Evolutionary conservation across 352 stramenopile species (phyloP).

Genomic region (Thraustotheca clavata): DNA sequence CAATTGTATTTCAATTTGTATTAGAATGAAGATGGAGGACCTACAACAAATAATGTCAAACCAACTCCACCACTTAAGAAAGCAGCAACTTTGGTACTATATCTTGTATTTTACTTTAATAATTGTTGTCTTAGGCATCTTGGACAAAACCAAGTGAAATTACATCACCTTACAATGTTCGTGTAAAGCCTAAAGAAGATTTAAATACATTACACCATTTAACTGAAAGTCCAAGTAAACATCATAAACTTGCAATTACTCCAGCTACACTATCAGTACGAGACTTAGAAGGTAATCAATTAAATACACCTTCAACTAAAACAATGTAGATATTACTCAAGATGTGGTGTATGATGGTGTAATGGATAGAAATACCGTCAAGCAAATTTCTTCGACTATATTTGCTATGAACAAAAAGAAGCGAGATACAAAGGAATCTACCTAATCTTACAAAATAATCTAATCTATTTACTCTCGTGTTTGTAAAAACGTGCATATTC

Average conservation of each 20-base stretch:
- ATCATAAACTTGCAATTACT: too few species aligned
- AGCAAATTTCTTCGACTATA: constrained; percentile 66
- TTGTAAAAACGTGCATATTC: constrained; percentile 49
- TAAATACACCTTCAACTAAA: constrained; percentile 26
- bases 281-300: background rate
- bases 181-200: constrained; percentile 48
- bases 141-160: constrained; percentile 26
- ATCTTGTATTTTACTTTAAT: too few species aligned
- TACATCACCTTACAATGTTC: constrained; percentile 71
- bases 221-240: background rate
- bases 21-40: too few species aligned
- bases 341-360: constrained; percentile 56
- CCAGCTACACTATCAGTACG: background rate
- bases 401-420: constrained; percentile 50
- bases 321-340: background rate
- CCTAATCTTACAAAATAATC: constrained; percentile 28
- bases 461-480: constrained; percentile 5
- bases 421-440: constrained; percentile 25
- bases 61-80: too few species aligned
- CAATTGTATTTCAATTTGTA: too few species aligned
- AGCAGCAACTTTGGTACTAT: background rate
- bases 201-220: constrained; percentile 35
- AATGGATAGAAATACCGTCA: constrained; percentile 71
- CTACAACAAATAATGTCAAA: too few species aligned
- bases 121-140: too few species aligned